Evolutionary conservation across 2,329 filamentous ascomycete species (phyloP).

Genomic region (Coniella vitis): DNA sequence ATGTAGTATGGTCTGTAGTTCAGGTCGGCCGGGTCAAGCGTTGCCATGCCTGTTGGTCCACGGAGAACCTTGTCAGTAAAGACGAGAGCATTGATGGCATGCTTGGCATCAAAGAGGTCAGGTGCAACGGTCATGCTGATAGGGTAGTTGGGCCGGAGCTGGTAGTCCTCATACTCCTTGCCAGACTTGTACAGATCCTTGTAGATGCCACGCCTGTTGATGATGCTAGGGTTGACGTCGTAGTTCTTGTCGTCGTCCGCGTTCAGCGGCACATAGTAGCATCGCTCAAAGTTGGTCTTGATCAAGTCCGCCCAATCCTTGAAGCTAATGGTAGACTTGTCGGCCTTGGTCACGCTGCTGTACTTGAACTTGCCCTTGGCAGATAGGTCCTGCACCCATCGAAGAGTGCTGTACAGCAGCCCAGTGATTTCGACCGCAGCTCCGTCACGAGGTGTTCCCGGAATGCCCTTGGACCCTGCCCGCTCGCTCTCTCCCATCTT

Average conservation of each 20-base stretch:
- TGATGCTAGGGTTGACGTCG: slow-evolving; percentile 68
- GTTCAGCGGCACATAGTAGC: slow-evolving; percentile 76
- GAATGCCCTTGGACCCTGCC: slow-evolving; percentile 85
- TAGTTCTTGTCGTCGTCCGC: slow-evolving; percentile 66
- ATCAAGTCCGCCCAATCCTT: slow-evolving; percentile 73
- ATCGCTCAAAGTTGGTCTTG: slow-evolving; percentile 81
- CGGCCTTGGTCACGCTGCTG: slow-evolving; percentile 60
- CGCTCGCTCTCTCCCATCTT: slow-evolving; percentile 99
- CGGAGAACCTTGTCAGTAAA: slow-evolving; percentile 73
- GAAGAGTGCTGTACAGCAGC: slow-evolving; percentile 80
- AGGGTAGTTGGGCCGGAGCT: slow-evolving; percentile 87
- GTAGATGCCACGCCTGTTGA: slow-evolving; percentile 94
- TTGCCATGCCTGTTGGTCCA: slow-evolving; percentile 91
- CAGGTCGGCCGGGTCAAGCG: slow-evolving; percentile 81
- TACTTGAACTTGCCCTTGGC: slow-evolving; percentile 65
- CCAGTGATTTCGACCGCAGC: slow-evolving; percentile 94
- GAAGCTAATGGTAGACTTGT: slow-evolving; percentile 59
- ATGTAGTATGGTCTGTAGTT: slow-evolving; percentile 94
- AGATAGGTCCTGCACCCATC: slow-evolving; percentile 67
- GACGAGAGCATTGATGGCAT: slow-evolving; percentile 74
- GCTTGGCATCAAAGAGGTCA: slow-evolving; percentile 70
- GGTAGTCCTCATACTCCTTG: slow-evolving; percentile 97
- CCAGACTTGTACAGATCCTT: slow-evolving; percentile 92
- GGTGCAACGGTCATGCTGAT: slow-evolving; percentile 94
- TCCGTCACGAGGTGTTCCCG: slow-evolving; percentile 93